Evolutionary conservation across 2,329 filamentous ascomycete species (phyloP).

Genomic region (Aschersonia sp.): DNA sequence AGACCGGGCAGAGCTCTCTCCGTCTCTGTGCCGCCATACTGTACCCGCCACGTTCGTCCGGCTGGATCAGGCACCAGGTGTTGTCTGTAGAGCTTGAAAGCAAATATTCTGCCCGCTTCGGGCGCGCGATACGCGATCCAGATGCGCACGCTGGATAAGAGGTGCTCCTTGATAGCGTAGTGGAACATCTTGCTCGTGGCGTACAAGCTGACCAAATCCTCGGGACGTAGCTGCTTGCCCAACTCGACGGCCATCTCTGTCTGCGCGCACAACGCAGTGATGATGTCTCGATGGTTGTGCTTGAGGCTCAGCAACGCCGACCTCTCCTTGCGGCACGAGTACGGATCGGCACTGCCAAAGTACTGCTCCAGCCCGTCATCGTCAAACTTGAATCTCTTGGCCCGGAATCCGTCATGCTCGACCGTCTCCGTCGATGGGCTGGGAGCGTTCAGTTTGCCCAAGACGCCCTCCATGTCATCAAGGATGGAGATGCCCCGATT

Average conservation of each 20-base stretch:
- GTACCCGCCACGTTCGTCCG: conserved; percentile 22
- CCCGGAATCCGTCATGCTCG: conserved; percentile 4
- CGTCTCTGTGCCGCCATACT: conserved; percentile 4
- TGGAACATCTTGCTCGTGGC: conserved; percentile 49
- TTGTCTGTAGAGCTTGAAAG: conserved; percentile 41
- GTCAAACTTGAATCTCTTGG: conserved; percentile 16
- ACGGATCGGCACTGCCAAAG: conserved; percentile 17
- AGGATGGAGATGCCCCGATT: conserved; percentile 4
- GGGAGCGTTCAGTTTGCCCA: conserved; percentile 2
- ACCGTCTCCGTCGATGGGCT: conserved; percentile 4
- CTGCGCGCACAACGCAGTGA: conserved; percentile 26
- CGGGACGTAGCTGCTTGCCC: conserved; percentile 34
- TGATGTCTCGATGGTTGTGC: conserved; percentile 21
- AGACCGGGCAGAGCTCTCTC: conserved; percentile 3
- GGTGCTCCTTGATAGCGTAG: conserved; percentile 40
- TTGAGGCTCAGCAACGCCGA: conserved; percentile 2
- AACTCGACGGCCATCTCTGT: conserved; percentile 40
- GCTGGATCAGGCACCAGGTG: conserved; percentile 47
- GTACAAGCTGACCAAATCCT: conserved; percentile 50
- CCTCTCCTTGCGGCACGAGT: conserved; percentile 3
- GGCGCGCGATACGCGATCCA: conserved; percentile 40
- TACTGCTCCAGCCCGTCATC: conserved; percentile 11
- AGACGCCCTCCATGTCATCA: conserved; percentile 5
- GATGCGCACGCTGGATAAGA: conserved; percentile 41
- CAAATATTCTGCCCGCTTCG: conserved; percentile 41